Percentiles rank a stretch among this genome's conserved stretches.
phyloP scores from a whole-genome alignment of 2,329 filamentous ascomycete genomes.

The Fusarium irregulare region DNA sequence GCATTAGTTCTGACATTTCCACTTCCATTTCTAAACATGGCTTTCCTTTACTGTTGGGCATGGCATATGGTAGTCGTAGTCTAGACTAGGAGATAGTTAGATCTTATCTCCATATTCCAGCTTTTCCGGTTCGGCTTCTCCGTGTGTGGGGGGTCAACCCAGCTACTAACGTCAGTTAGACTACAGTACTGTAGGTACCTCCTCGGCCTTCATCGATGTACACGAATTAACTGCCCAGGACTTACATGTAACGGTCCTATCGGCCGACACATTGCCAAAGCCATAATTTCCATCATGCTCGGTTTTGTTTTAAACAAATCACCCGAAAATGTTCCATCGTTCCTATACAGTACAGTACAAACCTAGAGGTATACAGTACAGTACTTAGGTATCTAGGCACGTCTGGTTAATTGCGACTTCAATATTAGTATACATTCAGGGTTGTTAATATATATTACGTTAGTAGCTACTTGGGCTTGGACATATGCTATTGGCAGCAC shows the following conservation, averaged over 20 bases:
- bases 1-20: background rate
- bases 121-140: constrained; percentile 42
- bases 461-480: background rate
- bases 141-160: constrained; percentile 24
- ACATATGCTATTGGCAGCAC: background rate
- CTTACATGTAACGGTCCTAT: background rate
- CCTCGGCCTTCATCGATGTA: background rate
- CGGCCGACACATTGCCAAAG: background rate
- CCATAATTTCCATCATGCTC: background rate
- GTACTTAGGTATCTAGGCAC: background rate
- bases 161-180: background rate
- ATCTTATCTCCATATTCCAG: constrained; percentile 23
- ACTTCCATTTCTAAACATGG: background rate
- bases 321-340: background rate
- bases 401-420: background rate
- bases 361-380: background rate
- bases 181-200: background rate
- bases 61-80: no score
- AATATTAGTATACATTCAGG: background rate
- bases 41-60: background rate
- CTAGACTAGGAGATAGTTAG: background rate
- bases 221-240: background rate
- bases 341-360: background rate
- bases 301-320: background rate
- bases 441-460: background rate